Base-by-base conservation (phyloP, 2,329 filamentous ascomycete species). In the Neonectria neomacrospora region DNA sequence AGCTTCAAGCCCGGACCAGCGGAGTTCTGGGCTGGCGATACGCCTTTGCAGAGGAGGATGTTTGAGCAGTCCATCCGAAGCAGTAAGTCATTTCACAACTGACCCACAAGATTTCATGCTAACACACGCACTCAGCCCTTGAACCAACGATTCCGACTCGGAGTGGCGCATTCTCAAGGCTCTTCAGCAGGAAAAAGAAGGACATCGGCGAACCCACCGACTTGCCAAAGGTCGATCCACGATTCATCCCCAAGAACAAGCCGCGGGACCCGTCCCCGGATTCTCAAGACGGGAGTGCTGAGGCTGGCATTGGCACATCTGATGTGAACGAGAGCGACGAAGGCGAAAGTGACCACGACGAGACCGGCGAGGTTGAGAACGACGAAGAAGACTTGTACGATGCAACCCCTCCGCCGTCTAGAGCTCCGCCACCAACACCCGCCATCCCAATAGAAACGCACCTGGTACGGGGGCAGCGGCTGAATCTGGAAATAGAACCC, bases 21-120 rank as follows among this genome's bases (percentile, higher is more conserved):
- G 12, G 67, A 71, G 53, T 77, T 71, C 54, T 73, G 74, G 71
- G 65, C 66, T 23, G 76, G 75, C 6, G 73, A 76, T 42, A 78
- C 76, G 10, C 70, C 69, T 39, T 51, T 68, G 30, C 75, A 78
- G 64, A 70, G 67, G 61, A 69, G 64, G 45, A 58, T 54, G 10
- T 30, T 78, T 14, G 73, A 77, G 53, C 34, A 63, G 5, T 37
- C 34, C 22, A 32, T 69, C n/a, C 61, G 66, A 16, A 51, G 58
- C 6, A 56, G 74, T 71, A 64, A 67, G 73, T 61, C n/a, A 8
- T 53, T 3, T 20, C 34, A 41, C 22, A 56, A 14, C 20, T 6
- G 41, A 39, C 48, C 61, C 45, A 70, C 44, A 51, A 12, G n/a
- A 18, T 7, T n/a, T 41, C 11, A 20, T 22, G 47, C 22, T 42